Percentiles rank a stretch among this genome's conserved stretches.
phyloP scores from a whole-genome alignment of 441 rosid species.

The Populus tomentosa region DNA sequence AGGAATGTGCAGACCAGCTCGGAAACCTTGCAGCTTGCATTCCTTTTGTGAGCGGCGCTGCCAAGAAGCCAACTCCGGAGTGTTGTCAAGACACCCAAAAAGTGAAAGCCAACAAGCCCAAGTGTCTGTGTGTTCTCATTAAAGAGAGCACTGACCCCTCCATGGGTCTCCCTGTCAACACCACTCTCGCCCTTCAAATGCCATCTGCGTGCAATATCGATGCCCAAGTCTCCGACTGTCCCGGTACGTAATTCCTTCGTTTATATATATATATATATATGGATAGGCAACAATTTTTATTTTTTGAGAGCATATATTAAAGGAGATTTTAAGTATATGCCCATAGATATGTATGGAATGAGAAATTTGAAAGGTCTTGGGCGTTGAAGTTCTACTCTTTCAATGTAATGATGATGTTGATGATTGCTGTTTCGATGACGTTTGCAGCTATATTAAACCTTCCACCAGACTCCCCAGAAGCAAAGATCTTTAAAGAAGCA shows the following conservation, averaged over 20 bases:
- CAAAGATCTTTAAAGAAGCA: conserved; percentile 38
- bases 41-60: conserved; percentile 32
- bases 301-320: no score
- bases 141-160: conserved; percentile 43
- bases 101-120: conserved; percentile 34
- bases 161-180: conserved; percentile 41
- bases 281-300: no score
- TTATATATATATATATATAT: no score
- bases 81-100: conserved; percentile 34
- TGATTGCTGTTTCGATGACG: neutral
- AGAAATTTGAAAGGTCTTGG: no score
- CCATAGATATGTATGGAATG: no score
- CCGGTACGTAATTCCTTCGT: conserved; percentile 16
- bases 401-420: no score
- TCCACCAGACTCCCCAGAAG: conserved; percentile 35
- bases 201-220: conserved; percentile 44
- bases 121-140: conserved; percentile 40
- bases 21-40: conserved; percentile 36
- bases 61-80: conserved; percentile 30
- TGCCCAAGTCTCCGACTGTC: conserved; percentile 41
- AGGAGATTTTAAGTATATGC: no score
- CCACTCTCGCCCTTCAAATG: conserved; percentile 47
- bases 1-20: conserved; percentile 34
- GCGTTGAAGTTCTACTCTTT: neutral
- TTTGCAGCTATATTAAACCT: conserved; percentile 28